Evolutionary conservation across 2,329 filamentous ascomycete species (phyloP).

Genomic region (Fusarium sp.): DNA sequence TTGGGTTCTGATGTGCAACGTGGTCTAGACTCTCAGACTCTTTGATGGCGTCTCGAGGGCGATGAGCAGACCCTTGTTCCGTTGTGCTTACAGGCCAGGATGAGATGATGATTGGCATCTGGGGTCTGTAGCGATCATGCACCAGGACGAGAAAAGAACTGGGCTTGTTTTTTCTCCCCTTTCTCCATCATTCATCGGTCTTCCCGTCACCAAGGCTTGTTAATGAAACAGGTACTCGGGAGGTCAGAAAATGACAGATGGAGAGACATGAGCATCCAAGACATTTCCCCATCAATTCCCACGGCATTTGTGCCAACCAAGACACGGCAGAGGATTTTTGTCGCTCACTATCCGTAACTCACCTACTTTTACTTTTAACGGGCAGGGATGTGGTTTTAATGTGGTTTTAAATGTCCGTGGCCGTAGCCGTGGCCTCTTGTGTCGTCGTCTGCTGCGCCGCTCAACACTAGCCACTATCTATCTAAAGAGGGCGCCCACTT

Average conservation of each 20-base stretch:
- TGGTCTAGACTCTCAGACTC: conserved; percentile 2
- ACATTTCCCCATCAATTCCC: conserved; percentile 8
- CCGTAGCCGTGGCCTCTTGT: conserved; percentile 2
- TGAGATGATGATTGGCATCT: conserved; percentile 23
- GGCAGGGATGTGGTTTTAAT: background rate
- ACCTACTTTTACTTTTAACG: background rate
- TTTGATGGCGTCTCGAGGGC: background rate
- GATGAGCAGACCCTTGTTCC: conserved; percentile 5
- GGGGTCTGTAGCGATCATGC: background rate
- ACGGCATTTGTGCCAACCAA: background rate
- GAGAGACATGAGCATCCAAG: background rate
- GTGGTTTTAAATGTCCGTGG: no score
- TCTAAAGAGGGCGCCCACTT: conserved; percentile 12
- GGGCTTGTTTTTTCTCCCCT: conserved; percentile 2
- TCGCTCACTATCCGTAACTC: background rate
- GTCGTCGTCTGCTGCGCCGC: conserved; percentile 19
- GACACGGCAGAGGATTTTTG: background rate
- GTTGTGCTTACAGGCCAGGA: background rate
- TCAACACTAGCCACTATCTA: conserved; percentile 1
- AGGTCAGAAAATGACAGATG: conserved; percentile 10
- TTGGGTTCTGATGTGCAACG: conserved; percentile 8
- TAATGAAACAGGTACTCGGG: background rate
- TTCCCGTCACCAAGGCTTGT: background rate
- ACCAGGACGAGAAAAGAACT: background rate
- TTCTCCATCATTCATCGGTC: no score